Percentiles rank a stretch among this genome's conserved stretches.
phyloP scores from a whole-genome alignment of 805 yeast species.

The Metschnikowia vanudenii region DNA sequence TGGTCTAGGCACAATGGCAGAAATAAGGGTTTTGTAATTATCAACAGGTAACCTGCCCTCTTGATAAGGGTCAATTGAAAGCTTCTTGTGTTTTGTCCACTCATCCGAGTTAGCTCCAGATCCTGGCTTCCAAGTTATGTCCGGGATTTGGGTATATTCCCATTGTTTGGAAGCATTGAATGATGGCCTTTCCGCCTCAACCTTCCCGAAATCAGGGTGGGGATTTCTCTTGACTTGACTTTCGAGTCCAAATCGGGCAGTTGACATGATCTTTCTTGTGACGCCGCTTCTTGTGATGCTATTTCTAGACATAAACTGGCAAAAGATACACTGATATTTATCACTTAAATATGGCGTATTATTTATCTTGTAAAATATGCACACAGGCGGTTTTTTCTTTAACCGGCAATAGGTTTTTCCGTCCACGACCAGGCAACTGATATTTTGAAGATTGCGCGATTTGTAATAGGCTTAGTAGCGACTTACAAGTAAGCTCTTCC shows the following conservation, averaged over 20 bases:
- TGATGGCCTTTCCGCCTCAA: slow-evolving; percentile 11
- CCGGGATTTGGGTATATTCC: slow-evolving; percentile 26
- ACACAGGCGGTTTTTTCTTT: no score
- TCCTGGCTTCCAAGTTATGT: slow-evolving; percentile 44
- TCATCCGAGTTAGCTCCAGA: slow-evolving; percentile 44
- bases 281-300: neutral
- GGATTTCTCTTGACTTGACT: slow-evolving; percentile 8
- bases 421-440: neutral
- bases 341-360: neutral
- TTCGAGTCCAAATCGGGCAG: slow-evolving; percentile 6
- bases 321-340: no score
- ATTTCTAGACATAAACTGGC: neutral
- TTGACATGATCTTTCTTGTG: neutral
- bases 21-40: slow-evolving; percentile 51
- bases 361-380: neutral
- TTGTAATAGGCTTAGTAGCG: neutral
- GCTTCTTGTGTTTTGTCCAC: slow-evolving; percentile 46
- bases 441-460: neutral
- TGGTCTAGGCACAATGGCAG: slow-evolving; percentile 60
- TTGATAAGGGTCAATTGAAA: slow-evolving; percentile 48
- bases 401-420: neutral
- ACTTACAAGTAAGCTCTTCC: no score
- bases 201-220: slow-evolving; percentile 14
- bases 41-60: slow-evolving; percentile 36
- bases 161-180: slow-evolving; percentile 12